Conservation (phyloP, 495 filamentous ascomycete species). For the Neurospora sp. region DNA sequence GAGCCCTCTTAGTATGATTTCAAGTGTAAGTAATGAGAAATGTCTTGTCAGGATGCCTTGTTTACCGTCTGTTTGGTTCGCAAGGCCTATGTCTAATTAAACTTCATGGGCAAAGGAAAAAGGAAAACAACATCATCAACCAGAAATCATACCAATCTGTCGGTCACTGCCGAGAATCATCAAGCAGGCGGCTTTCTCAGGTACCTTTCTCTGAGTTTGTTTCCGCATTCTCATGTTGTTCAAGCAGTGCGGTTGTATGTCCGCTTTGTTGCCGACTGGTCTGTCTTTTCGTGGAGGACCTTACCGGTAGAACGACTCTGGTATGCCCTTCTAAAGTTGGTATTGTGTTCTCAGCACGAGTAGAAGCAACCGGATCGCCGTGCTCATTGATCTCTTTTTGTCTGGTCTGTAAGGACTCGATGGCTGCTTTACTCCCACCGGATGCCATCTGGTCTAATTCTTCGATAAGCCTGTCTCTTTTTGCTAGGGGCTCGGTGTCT, state of each 20-base stretch:
- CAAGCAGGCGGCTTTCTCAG: neutral
- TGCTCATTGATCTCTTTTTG: neutral
- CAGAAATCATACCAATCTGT: neutral
- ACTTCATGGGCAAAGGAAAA: neutral
- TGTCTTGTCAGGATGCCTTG: neutral
- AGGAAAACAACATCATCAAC: neutral
- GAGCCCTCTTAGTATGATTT: neutral
- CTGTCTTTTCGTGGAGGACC: neutral
- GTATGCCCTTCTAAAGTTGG: neutral
- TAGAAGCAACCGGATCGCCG: neutral
- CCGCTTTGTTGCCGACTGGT: neutral
- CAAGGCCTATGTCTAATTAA: neutral
- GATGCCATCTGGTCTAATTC: conserved; percentile 14
- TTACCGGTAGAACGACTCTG: neutral
- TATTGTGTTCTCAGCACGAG: neutral
- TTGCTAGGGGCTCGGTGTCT: conserved; percentile 14
- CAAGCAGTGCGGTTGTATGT: neutral
- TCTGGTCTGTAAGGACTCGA: neutral
- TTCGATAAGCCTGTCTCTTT: conserved; percentile 20
- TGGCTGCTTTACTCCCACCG: neutral
- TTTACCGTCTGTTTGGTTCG: neutral
- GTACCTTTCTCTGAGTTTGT: neutral
- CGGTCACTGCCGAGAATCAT: neutral
- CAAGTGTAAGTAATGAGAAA: neutral
- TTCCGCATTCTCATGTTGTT: neutral